Percentiles rank a stretch among this genome's conserved stretches.
Evolutionary conservation across 1,284 basidiomycete genomes (phyloP).

Genomic region (Schizophyllum commune): DNA sequence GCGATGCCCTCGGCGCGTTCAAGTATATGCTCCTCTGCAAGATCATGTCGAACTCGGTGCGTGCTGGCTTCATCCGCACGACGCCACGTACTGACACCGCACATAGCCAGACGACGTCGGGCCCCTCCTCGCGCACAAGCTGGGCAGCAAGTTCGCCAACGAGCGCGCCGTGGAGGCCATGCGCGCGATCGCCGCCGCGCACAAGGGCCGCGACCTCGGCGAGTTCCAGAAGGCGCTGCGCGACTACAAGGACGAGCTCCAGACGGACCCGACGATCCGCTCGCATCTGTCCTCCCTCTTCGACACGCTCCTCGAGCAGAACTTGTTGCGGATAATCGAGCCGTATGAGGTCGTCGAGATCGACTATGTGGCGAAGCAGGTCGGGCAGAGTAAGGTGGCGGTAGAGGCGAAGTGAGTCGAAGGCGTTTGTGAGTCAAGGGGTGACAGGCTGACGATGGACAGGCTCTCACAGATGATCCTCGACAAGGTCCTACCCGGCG

Average conservation of each 20-base stretch:
- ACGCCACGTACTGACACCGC: background rate
- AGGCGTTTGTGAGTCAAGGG: background rate
- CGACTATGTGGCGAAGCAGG: conserved; percentile 80
- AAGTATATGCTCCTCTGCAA: conserved; percentile 99
- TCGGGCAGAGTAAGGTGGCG: conserved; percentile 85
- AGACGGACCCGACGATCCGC: conserved; percentile 89
- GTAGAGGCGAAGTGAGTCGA: conserved; percentile 85
- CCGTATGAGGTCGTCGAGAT: conserved; percentile 93
- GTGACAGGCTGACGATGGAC: background rate
- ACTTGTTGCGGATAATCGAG: conserved; percentile 90
- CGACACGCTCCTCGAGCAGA: conserved; percentile 94
- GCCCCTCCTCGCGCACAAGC: conserved; percentile 79
- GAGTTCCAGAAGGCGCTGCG: conserved; percentile 85
- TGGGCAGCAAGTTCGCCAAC: conserved; percentile 80
- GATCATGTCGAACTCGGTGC: conserved; percentile 91
- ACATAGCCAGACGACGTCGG: conserved; percentile 87
- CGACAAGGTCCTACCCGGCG: conserved; percentile 91
- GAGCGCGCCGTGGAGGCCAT: conserved; percentile 88
- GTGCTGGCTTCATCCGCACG: conserved; percentile 17
- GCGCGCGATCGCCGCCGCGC: conserved; percentile 90
- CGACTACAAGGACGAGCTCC: conserved; percentile 87
- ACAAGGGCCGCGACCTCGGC: conserved; percentile 83
- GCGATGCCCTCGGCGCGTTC: conserved; percentile 78
- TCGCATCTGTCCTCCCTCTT: conserved; percentile 91
- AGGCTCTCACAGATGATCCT: conserved; percentile 97